Evolutionary conservation across 371 early-diverging fungal genomes (phyloP).

Genomic region (Fennellomyces sp.): DNA sequence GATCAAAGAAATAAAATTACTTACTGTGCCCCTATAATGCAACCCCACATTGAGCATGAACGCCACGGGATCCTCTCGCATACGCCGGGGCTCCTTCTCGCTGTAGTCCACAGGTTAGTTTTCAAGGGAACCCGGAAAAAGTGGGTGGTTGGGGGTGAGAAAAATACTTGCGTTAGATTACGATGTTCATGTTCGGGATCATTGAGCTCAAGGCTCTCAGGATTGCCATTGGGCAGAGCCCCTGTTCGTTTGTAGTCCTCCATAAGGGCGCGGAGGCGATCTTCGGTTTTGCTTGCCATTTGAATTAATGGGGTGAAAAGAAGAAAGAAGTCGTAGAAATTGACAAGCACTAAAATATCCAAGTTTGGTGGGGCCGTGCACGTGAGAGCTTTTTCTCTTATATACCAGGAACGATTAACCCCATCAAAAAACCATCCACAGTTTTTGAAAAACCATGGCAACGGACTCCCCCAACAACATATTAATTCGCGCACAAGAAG

Average conservation of each 20-base stretch:
- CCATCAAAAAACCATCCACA: background rate
- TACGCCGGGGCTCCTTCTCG: constrained; percentile 65
- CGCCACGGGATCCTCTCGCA: constrained; percentile 79
- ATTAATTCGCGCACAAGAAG: background rate
- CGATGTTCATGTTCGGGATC: constrained; percentile 19
- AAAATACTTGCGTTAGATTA: constrained; percentile 21
- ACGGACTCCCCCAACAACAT: background rate
- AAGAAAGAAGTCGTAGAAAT: background rate
- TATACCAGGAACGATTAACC: background rate
- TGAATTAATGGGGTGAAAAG: background rate
- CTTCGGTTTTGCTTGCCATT: constrained; percentile 12
- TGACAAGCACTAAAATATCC: background rate
- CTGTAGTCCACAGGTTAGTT: constrained; percentile 21
- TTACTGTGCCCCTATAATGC: constrained; percentile 73
- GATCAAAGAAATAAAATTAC: background rate
- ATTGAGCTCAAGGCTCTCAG: background rate
- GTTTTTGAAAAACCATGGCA: background rate
- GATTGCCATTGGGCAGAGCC: background rate
- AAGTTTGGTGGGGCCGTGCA: background rate
- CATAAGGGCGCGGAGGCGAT: constrained; percentile 14
- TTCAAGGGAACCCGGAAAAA: background rate
- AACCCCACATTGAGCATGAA: constrained; percentile 74
- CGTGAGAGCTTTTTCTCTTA: background rate
- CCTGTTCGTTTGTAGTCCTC: constrained; percentile 17
- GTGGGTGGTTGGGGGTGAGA: background rate